These are phyloP conservation scores for Colletotrichum trifolii DNA, from an alignment of 2,329 filamentous ascomycete species.

Conservation along the genomic window DNA sequence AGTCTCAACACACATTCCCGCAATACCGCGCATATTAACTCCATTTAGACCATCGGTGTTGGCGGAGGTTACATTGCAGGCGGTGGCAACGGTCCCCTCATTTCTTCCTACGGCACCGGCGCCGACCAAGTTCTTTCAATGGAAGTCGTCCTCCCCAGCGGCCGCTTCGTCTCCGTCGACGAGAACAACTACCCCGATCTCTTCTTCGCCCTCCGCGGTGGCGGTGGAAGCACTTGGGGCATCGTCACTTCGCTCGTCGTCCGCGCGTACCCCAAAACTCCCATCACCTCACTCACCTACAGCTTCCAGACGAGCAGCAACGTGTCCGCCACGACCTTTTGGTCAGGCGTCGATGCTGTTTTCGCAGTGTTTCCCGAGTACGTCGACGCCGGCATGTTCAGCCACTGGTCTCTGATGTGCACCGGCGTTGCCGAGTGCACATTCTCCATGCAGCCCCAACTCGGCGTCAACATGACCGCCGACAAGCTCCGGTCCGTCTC, in stretches of 20 bases:
- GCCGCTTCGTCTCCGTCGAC: constrained; percentile 46
- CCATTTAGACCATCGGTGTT: constrained; percentile 41
- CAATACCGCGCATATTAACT: constrained; percentile 35
- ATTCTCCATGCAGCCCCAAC: constrained; percentile 39
- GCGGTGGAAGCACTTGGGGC: constrained; percentile 57
- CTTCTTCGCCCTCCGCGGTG: constrained; percentile 62
- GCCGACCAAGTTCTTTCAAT: constrained; percentile 51
- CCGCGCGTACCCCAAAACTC: constrained; percentile 52
- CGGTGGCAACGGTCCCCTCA: constrained; percentile 46
- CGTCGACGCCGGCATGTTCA: constrained; percentile 49
- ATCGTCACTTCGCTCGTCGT: constrained; percentile 55
- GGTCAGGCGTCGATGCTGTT: constrained; percentile 42
- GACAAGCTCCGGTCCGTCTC: constrained; percentile 50
- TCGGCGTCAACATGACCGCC: constrained; percentile 37
- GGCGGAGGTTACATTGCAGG: constrained; percentile 47
- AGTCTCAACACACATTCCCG: constrained; percentile 38
- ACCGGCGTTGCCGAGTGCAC: constrained; percentile 41
- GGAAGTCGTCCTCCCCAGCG: constrained; percentile 47
- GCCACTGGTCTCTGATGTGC: constrained; percentile 46
- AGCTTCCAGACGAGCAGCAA: constrained; percentile 42
- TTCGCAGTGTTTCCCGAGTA: constrained; percentile 48
- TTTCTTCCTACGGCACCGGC: constrained; percentile 46
- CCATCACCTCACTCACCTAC: constrained; percentile 44
- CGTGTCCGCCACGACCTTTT: constrained; percentile 45
- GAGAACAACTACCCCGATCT: constrained; percentile 53